A percentile compares a stretch with the other conserved stretches of the same genome.
phyloP scores from a whole-genome alignment of 768 basidiomycete species.

The Guyanaporus albipodus region DNA sequence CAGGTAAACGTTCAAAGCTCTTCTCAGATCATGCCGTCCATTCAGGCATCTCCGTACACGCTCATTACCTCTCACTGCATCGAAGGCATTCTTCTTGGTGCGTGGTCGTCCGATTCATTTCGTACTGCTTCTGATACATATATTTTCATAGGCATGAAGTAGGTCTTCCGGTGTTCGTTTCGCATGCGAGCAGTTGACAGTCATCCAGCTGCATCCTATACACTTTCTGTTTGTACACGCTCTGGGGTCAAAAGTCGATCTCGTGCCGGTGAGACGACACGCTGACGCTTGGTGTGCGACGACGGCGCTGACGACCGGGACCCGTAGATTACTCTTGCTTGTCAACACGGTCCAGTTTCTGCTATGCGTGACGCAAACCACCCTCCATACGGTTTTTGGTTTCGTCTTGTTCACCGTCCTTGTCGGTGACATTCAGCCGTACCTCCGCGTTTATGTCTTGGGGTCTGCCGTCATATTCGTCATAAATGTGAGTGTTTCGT shows the following conservation, averaged over 20 bases:
- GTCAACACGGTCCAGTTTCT: slow-evolving; percentile 15
- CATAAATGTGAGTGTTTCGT: slow-evolving; percentile 7
- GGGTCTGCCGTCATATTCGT: slow-evolving; percentile 4
- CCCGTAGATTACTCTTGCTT: slow-evolving; percentile 9
- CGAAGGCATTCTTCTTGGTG: slow-evolving; percentile 20
- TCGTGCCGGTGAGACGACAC: slow-evolving; percentile 7
- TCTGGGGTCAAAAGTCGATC: slow-evolving; percentile 9
- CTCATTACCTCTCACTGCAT: slow-evolving; percentile 2
- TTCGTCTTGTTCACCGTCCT: slow-evolving; percentile 3
- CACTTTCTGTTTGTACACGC: slow-evolving; percentile 11
- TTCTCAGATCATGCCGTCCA: no score
- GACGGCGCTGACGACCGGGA: neutral
- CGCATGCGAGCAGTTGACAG: neutral
- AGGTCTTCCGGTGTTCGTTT: neutral
- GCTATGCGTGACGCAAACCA: slow-evolving; percentile 8
- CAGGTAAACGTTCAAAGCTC: no score
- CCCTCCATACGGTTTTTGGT: slow-evolving; percentile 1
- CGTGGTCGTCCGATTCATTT: neutral
- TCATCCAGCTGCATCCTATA: slow-evolving; percentile 13
- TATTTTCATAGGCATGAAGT: slow-evolving; percentile 15
- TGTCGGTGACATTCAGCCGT: neutral
- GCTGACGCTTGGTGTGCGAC: neutral
- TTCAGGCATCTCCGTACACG: neutral
- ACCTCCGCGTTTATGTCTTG: neutral
- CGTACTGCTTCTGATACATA: neutral